Percentiles rank a stretch among this genome's conserved stretches.
These are phyloP conservation scores for Eragrostis tef DNA, from an alignment of 202 grass and related monocot species.

Conservation along the genomic window DNA sequence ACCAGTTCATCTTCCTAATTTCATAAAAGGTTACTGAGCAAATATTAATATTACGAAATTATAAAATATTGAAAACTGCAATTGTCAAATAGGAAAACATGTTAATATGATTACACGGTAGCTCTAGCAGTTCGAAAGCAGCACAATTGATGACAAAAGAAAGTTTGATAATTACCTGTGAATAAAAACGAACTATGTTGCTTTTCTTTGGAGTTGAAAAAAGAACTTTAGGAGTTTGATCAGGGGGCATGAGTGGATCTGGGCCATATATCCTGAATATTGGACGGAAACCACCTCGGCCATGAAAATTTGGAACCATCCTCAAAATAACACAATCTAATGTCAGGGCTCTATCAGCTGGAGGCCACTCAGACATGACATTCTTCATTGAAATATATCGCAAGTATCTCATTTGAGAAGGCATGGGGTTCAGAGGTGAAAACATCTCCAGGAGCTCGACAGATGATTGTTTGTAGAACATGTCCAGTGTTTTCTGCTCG, in stretches of 20 bases:
- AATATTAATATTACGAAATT: slow-evolving; percentile 11
- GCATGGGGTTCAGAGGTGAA: slow-evolving; percentile 73
- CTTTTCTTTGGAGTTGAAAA: slow-evolving; percentile 85
- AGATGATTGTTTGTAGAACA: slow-evolving; percentile 89
- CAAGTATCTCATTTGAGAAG: slow-evolving; percentile 94
- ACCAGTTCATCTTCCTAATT: slow-evolving; percentile 86
- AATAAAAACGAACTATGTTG: slow-evolving; percentile 67
- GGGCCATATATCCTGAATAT: slow-evolving; percentile 92
- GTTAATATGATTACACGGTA: slow-evolving; percentile 3
- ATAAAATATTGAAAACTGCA: slow-evolving; percentile 26
- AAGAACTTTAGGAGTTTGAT: slow-evolving; percentile 78
- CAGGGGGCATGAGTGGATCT: slow-evolving; percentile 69
- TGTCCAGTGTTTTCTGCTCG: slow-evolving; percentile 89
- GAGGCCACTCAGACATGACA: slow-evolving; percentile 85
- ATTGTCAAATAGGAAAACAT: slow-evolving; percentile 13
- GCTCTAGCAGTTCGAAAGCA: slow-evolving; percentile 25
- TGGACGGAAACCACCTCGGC: slow-evolving; percentile 70
- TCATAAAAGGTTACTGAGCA: slow-evolving; percentile 15
- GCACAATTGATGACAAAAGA: slow-evolving; percentile 14
- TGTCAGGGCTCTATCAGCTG: slow-evolving; percentile 69
- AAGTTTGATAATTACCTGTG: slow-evolving; percentile 65
- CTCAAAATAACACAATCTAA: slow-evolving; percentile 82
- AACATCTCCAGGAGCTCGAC: slow-evolving; percentile 69
- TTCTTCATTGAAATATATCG: slow-evolving; percentile 77
- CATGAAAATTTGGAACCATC: slow-evolving; percentile 73